Evolutionary conservation across 2,329 filamentous ascomycete genomes (phyloP).

Genomic region (Biscogniauxia mediterranea): DNA sequence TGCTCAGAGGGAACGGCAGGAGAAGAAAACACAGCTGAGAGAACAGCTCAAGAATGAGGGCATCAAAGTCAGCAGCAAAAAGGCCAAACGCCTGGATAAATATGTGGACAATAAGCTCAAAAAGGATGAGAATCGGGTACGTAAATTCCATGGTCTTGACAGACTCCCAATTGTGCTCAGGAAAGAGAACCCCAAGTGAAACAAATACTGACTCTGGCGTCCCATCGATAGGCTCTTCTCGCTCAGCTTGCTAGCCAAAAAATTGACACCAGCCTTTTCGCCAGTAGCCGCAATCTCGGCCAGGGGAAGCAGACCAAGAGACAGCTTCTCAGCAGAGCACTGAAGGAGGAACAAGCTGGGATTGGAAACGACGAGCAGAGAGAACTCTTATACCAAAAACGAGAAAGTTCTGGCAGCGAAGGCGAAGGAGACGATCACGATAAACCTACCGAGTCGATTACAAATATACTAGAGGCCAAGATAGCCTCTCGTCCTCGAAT

Average conservation of each 20-base stretch:
- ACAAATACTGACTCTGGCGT: background rate
- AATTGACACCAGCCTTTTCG: slow-evolving; percentile 77
- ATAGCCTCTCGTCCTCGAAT: background rate
- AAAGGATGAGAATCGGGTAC: slow-evolving; percentile 81
- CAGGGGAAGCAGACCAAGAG: slow-evolving; percentile 69
- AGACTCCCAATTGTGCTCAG: background rate
- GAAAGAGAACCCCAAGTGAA: background rate
- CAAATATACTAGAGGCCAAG: background rate
- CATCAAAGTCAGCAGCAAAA: slow-evolving; percentile 61
- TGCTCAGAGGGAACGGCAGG: slow-evolving; percentile 45
- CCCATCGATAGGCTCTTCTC: slow-evolving; percentile 52
- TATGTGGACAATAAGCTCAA: slow-evolving; percentile 85
- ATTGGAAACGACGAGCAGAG: slow-evolving; percentile 54
- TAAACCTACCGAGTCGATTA: slow-evolving; percentile 7
- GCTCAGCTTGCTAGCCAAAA: slow-evolving; percentile 77
- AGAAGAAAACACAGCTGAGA: slow-evolving; percentile 55
- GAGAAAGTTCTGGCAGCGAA: slow-evolving; percentile 31
- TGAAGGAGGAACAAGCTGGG: slow-evolving; percentile 65
- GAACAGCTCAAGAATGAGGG: slow-evolving; percentile 50
- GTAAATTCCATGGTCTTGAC: background rate
- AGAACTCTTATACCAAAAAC: slow-evolving; percentile 51
- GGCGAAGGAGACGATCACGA: slow-evolving; percentile 34
- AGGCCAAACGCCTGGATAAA: slow-evolving; percentile 65
- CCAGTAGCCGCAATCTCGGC: slow-evolving; percentile 75
- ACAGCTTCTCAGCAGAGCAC: slow-evolving; percentile 61